Base-by-base conservation (phyloP, 805 yeast species). In the Candida dajiaensis region DNA sequence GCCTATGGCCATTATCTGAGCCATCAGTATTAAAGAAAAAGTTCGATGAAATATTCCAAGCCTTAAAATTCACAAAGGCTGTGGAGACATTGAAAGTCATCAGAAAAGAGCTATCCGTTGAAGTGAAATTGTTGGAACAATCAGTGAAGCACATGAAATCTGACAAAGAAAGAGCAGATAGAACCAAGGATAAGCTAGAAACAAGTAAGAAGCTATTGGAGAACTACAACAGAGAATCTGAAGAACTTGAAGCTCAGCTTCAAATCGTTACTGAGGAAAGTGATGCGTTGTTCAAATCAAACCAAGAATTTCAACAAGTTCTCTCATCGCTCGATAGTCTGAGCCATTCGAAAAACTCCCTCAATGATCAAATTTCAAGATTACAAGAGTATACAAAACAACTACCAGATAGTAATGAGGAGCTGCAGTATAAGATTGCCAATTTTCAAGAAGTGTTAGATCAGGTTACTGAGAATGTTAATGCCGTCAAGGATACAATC, bases 31-130 rank as follows among this genome's bases (percentile, higher is more conserved):
- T 94, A 61, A 95, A 94, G 66, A 90, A 90, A 66, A 77, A 92
- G 44, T 95, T 94, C 58, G 99, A 94, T 64, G 99, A 94, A 64
- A 92, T 94, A 9, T 94, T 94, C 59, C 97, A 94, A 65, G 97
- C 97, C 0, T 78, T 89, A 54, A 89, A 88, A 63, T 95, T 86
- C 59, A 89, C 97, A 1, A 92, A 88, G 60, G 96, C 94, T 0
- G 69, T 94, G 33, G 97, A 90, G 48, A 79, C 78, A 45, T 71
- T 94, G 57, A 90, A 89, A 59, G 64, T 63, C 1, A 77, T 89
- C 38, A 78, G 85, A 44, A 92, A 90, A 57, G 95, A 88, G 39
- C 78, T 88, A 77, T 69, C 80, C 11, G 69, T 73, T 2, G 96
- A 89, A 49, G 83, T 88, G 33, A 85, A 83, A 57, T 64, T 92